These are phyloP conservation scores for Yamadazyma blattariae DNA, from an alignment of 1,139 yeast genomes.

Conservation along the genomic window DNA sequence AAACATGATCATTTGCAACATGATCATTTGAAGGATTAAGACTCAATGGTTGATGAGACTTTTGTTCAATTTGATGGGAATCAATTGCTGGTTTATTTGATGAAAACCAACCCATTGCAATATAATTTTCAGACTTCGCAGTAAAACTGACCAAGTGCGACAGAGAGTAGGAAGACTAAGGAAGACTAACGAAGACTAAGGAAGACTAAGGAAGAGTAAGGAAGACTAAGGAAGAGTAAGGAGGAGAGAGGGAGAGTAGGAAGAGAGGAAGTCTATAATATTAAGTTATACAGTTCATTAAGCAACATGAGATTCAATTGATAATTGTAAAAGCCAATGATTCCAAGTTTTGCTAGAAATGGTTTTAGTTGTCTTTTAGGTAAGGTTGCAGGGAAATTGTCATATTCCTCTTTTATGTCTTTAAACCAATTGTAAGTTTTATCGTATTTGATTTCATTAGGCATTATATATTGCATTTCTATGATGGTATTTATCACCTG, in stretches of 20 bases:
- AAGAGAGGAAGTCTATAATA: too few species aligned
- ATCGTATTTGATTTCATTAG: slow-evolving; percentile 30
- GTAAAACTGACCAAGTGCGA: too few species aligned
- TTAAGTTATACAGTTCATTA: slow-evolving; percentile 27
- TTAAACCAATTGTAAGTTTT: slow-evolving; percentile 26
- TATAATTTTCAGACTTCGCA: too few species aligned
- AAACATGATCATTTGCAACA: background rate
- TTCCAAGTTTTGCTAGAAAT: slow-evolving; percentile 6
- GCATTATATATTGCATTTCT: slow-evolving; percentile 27
- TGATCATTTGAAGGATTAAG: slow-evolving; percentile 1
- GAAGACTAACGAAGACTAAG: too few species aligned
- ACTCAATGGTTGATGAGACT: slow-evolving; percentile 29
- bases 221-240: too few species aligned
- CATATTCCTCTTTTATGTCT: slow-evolving; percentile 10
- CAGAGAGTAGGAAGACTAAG: too few species aligned
- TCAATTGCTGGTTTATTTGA: slow-evolving; percentile 3
- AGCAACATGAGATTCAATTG: slow-evolving; percentile 30
- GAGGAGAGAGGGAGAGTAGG: too few species aligned
- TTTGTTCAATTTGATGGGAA: slow-evolving; percentile 29
- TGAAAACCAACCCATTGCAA: slow-evolving; percentile 17
- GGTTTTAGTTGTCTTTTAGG: slow-evolving; percentile 12
- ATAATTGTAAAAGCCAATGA: slow-evolving; percentile 19
- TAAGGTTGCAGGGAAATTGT: slow-evolving; percentile 7
- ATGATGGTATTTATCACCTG: slow-evolving; percentile 29
- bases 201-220: too few species aligned